Base-by-base conservation (phyloP, 257 asterid species). In the Fraxinus anomala region DNA sequence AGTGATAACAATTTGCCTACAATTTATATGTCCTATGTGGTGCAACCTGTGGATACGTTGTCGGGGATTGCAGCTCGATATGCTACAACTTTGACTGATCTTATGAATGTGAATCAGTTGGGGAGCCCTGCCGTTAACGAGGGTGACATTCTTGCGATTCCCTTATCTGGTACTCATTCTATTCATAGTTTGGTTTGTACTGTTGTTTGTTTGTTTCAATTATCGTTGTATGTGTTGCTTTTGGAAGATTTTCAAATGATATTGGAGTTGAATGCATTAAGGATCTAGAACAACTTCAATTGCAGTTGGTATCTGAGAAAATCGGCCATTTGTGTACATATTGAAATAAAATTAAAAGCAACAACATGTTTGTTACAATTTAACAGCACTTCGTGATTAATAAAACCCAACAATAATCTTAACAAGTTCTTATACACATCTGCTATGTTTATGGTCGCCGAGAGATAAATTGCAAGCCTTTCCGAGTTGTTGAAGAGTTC, bases 61-160 rank as follows among this genome's bases (percentile, higher is more conserved):
- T 85, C 89, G 0, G 97, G 91, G 65, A 89, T 96, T 78, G 98
- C 98, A 28, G 78, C 88, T 31, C 80, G 83, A 77, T 93, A 93
- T 79, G 81, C 69, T 0, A 96, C 99, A 0, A 96, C 98, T 3
- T 81, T 96, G 21, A 93, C 90, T 71, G 99, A 96, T 75, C 89
- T 96, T 82, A 93, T 89, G 97, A 89, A 85, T 80, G 97, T 89
- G 39, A 96, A 96, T 83, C 85, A 93, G 34, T 70, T 96, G 82
- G 96, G 92, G 5, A 79, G 77, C 73, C 88, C 89, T 1, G 91
- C 90, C 30, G 87, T 93, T 78, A 84, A 76, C 77, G 97, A 87
- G 3, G 99, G 92, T 0, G 99, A 96, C 77, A 93, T 96, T 89
- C 93, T 93, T 54, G 92, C 98, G 0, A 89, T 96, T 79, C 99